These are phyloP conservation scores for Xenoacremonium recifei DNA, from an alignment of 2,329 filamentous ascomycete species.

Conservation along the genomic window DNA sequence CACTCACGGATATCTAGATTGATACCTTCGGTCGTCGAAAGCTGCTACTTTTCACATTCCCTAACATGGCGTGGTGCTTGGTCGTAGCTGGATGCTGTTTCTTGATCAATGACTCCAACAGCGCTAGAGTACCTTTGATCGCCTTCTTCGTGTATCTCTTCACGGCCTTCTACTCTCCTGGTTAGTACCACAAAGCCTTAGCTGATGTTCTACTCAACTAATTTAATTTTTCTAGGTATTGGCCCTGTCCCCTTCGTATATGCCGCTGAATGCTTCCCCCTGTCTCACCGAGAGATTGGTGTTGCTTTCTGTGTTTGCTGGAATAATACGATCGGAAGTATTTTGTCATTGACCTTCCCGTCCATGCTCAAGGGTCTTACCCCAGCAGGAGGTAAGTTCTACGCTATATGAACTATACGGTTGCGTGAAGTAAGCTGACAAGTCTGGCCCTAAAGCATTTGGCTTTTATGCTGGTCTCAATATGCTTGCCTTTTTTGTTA, in stretches of 20 bases:
- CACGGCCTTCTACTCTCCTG: conserved; percentile 40
- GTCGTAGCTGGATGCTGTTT: conserved; percentile 42
- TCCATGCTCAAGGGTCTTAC: conserved; percentile 41
- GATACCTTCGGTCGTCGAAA: conserved; percentile 51
- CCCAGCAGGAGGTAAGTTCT: conserved; percentile 20
- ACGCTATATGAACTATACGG: background rate
- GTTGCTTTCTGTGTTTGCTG: conserved; percentile 29
- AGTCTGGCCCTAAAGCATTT: conserved; percentile 41
- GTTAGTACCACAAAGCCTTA: conserved; percentile 14
- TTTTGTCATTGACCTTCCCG: conserved; percentile 40
- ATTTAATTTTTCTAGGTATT: conserved; percentile 15
- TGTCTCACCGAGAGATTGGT: conserved; percentile 48
- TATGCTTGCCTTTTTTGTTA: conserved; percentile 59
- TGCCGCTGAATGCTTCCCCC: conserved; percentile 53
- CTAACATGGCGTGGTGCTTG: conserved; percentile 30
- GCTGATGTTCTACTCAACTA: background rate
- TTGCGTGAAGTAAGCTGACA: background rate
- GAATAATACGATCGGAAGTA: conserved; percentile 28
- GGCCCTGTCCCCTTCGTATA: conserved; percentile 39
- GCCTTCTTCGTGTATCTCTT: conserved; percentile 53
- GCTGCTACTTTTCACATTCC: conserved; percentile 34
- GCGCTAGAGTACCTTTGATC: conserved; percentile 44
- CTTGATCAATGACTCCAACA: conserved; percentile 37
- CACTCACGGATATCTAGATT: no score
- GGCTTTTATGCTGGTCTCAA: conserved; percentile 62